Evolutionary conservation across 768 basidiomycete species (phyloP).

Genomic region (Tylopilus cervinicoccineus): DNA sequence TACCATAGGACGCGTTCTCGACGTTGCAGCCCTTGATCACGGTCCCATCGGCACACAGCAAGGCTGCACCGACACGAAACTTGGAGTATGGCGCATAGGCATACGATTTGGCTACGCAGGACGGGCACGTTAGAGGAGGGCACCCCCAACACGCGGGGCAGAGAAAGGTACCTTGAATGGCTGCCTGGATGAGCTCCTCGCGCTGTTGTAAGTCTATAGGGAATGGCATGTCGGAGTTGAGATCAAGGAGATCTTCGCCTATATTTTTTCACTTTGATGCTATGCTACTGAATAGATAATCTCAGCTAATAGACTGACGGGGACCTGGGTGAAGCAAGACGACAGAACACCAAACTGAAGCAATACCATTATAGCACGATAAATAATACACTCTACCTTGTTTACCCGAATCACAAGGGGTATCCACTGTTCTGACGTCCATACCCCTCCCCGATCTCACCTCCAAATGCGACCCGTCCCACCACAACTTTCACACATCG

Average conservation of each 20-base stretch:
- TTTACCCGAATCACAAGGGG: too few relatives aligned
- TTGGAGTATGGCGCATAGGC: constrained; percentile 86
- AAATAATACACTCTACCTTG: too few relatives aligned
- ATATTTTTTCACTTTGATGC: too few relatives aligned
- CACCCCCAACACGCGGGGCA: background rate
- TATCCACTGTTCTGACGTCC: too few relatives aligned
- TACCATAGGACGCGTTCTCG: constrained; percentile 93
- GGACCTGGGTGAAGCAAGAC: too few relatives aligned
- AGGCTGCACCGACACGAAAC: constrained; percentile 88
- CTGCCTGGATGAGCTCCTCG: constrained; percentile 50
- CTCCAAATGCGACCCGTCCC: constrained; percentile 59
- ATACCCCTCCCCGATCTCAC: constrained; percentile 3
- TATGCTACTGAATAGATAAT: too few relatives aligned
- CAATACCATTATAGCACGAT: too few relatives aligned
- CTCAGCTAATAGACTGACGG: too few relatives aligned
- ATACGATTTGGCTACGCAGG: constrained; percentile 53
- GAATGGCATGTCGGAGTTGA: constrained; percentile 18
- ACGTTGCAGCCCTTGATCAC: constrained; percentile 87
- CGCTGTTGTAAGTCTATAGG: constrained; percentile 37
- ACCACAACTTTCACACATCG: constrained; percentile 52
- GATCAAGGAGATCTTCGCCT: too few relatives aligned
- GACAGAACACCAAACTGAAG: too few relatives aligned
- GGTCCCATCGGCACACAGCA: constrained; percentile 63
- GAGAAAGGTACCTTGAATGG: constrained; percentile 25
- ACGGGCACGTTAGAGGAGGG: background rate